These are phyloP conservation scores for Paecilomyces fulvus DNA, from an alignment of 2,329 filamentous ascomycete genomes.

Conservation along the genomic window DNA sequence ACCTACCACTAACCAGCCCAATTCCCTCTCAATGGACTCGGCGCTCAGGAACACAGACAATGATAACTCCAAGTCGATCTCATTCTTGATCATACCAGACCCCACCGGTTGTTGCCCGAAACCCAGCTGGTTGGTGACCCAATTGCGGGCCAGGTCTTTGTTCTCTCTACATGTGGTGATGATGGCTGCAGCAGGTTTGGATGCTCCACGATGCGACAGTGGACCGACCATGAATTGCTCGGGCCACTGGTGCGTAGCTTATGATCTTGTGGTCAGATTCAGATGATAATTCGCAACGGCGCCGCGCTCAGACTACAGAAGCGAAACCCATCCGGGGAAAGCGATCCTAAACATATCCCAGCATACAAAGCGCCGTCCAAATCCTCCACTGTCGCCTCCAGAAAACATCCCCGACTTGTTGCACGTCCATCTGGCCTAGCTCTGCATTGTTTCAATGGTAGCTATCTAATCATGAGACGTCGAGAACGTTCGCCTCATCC, in stretches of 20 bases:
- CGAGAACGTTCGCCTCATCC: background rate
- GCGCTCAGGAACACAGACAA: background rate
- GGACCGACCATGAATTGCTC: constrained; percentile 7
- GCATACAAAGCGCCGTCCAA: too few relatives aligned
- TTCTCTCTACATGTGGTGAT: background rate
- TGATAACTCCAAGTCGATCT: background rate
- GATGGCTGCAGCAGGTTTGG: background rate
- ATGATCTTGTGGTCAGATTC: constrained; percentile 6
- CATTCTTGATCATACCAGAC: background rate
- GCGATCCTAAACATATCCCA: background rate
- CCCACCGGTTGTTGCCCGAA: background rate
- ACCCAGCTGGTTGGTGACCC: background rate
- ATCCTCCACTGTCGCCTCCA: too few relatives aligned
- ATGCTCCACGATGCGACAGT: constrained; percentile 1
- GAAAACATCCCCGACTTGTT: too few relatives aligned
- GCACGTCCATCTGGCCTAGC: background rate
- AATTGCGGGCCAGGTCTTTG: background rate
- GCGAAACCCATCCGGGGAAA: background rate
- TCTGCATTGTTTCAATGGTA: background rate
- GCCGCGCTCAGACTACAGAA: background rate
- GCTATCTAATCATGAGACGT: background rate
- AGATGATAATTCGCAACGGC: background rate
- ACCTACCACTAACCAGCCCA: background rate
- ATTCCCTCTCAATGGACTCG: background rate
- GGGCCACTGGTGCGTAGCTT: constrained; percentile 5